Conservation (phyloP, 2,329 filamentous ascomycete genomes). For the Rutstroemia sp. region DNA sequence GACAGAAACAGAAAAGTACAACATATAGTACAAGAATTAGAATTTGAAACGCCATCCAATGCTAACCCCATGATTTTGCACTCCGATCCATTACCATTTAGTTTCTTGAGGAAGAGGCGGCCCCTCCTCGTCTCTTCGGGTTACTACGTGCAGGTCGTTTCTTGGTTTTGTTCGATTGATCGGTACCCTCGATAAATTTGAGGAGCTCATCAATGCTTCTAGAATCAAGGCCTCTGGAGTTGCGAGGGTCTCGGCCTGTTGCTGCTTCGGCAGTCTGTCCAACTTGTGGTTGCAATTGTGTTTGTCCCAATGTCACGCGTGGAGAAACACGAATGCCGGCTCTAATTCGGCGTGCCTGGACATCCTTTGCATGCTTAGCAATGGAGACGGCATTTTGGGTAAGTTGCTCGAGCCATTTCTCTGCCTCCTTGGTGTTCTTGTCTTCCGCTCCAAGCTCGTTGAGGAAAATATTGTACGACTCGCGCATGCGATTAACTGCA, state of each 20-base stretch:
- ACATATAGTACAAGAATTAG: neutral
- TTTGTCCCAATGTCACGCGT: slow-evolving; percentile 46
- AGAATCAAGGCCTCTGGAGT: slow-evolving; percentile 49
- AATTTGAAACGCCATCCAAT: slow-evolving; percentile 7
- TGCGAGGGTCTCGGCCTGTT: slow-evolving; percentile 27
- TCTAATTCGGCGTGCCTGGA: slow-evolving; percentile 66
- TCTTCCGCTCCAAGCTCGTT: slow-evolving; percentile 79
- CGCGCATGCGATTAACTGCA: slow-evolving; percentile 88
- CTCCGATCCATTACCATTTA: slow-evolving; percentile 1
- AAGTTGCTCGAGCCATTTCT: slow-evolving; percentile 92
- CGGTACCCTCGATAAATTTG: slow-evolving; percentile 82
- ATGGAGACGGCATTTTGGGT: slow-evolving; percentile 93
- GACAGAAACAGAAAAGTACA: neutral
- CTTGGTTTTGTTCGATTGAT: slow-evolving; percentile 45
- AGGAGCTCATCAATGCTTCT: slow-evolving; percentile 89
- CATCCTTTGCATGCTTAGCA: slow-evolving; percentile 86
- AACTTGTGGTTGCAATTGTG: slow-evolving; percentile 55
- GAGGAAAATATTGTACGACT: slow-evolving; percentile 94
- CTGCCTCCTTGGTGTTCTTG: slow-evolving; percentile 96
- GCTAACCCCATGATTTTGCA: slow-evolving; percentile 1
- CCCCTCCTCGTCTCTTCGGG: slow-evolving; percentile 45
- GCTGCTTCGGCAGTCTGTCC: slow-evolving; percentile 47
- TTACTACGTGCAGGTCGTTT: slow-evolving; percentile 47
- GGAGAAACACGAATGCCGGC: slow-evolving; percentile 62
- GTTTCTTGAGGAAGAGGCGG: slow-evolving; percentile 2